Base-by-base conservation (phyloP, 129 eudicot genomes). In the Cynara cardunculus region DNA sequence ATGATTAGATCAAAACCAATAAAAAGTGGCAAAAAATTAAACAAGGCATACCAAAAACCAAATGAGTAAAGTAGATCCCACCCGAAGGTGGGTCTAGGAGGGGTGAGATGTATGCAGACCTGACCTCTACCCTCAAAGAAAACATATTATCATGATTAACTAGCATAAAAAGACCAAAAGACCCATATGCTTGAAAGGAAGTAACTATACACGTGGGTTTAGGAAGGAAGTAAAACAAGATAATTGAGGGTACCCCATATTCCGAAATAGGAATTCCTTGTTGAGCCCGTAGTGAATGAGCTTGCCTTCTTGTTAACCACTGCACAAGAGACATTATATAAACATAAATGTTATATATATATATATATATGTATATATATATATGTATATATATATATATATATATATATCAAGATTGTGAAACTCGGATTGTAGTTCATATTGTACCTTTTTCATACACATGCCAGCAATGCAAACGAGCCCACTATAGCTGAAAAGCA, bases 221-320 rank as follows among this genome's bases (percentile, higher is more conserved):
- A 22, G 6, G 37, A 37, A 35, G 2, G 19, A 31, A 32, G 61
- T 67, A 75, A 49, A 49, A 31, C 3, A 24, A 13, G 1, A 11
- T 8, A 12, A n/a, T 68, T 41, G 24, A 25, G 3, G 18, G 84
- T 90, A 95, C 99, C 92, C 97, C 94, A 59, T 65, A 85, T 87
- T 95, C 97, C 76, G 99, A 95, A 82, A 90, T 82, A 41, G 97
- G 99, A 76, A 95, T 92, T 71, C 99, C 99, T 69, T 92, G 99
- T 86, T 95, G 99, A 71, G 94, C 97, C 26, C 99, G 97, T 77
- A 92, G 35, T 34, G 84, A 73, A 83, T 95, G 97, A 28, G 97
- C 96, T 79, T 89, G 94, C 37, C 99, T 87, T 91, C 99, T 87
- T 78, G 93, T 89, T 76, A 95, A 75, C 99, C 99, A 95, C 99